phyloP scores from a whole-genome alignment of 345 rosid genomes.

The Pistacia integerrima region DNA sequence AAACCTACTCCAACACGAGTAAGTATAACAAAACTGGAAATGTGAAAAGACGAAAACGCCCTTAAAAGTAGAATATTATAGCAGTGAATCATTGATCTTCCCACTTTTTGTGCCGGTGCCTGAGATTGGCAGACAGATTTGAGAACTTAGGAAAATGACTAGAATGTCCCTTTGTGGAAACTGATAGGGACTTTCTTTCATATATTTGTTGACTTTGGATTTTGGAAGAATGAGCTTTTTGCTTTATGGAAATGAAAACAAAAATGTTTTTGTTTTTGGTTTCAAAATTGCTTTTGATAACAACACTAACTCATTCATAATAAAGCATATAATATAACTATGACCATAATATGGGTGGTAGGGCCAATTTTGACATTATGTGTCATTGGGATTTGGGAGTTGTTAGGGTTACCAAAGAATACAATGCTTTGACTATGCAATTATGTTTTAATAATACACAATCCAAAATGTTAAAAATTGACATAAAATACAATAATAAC shows the following conservation, averaged over 20 bases:
- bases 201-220: neutral
- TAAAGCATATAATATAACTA: too few species aligned
- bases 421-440: too few species aligned
- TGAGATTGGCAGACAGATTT: conserved; percentile 14
- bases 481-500: too few species aligned
- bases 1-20: neutral
- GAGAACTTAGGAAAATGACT: conserved; percentile 25
- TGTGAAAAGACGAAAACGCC: neutral
- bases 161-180: conserved; percentile 22
- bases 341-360: too few species aligned
- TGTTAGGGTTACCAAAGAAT: too few species aligned
- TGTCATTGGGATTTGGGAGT: too few species aligned
- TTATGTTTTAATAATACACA: too few species aligned
- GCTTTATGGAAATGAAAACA: neutral
- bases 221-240: neutral
- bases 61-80: neutral
- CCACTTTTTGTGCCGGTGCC: conserved; percentile 1
- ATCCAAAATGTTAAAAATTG: too few species aligned
- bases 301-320: neutral
- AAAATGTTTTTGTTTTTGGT: neutral
- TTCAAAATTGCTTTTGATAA: neutral
- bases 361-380: too few species aligned
- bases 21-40: neutral
- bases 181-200: neutral
- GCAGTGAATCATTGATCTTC: neutral